Conservation (phyloP, 1,284 basidiomycete genomes). For the Cutaneotrichosporon sp. region DNA sequence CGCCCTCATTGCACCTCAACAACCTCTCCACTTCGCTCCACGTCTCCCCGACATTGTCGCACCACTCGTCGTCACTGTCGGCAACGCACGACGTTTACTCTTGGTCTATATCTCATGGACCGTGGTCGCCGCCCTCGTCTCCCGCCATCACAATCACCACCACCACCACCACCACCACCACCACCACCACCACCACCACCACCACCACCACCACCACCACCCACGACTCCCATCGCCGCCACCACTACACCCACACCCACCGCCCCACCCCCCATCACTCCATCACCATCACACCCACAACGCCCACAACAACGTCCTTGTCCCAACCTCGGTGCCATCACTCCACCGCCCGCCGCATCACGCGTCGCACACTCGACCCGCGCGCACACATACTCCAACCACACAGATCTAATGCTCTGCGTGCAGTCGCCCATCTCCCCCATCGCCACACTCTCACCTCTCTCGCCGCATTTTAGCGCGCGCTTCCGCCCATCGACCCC, state of each 20-base stretch:
- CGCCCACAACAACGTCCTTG: not conserved
- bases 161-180: not conserved
- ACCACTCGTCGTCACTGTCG: not conserved
- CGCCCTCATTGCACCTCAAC: not conserved
- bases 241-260: constrained; percentile 1
- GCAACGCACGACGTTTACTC: not conserved
- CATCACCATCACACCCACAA: not conserved
- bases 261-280: not conserved
- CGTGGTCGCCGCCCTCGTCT: not conserved
- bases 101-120: constrained; percentile 1
- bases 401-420: constrained; percentile 13
- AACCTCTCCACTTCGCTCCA: not conserved
- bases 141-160: not conserved
- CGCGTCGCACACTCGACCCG: not conserved
- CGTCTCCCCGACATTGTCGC: constrained; percentile 6
- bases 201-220: not conserved
- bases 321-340: not conserved
- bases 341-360: not conserved
- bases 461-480: constrained; percentile 3
- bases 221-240: not conserved
- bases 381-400: not conserved
- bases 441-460: constrained; percentile 4
- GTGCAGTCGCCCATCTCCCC: constrained; percentile 6
- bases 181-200: not conserved
- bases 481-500: not conserved